Percentiles rank a stretch among this genome's conserved stretches.
These are phyloP conservation scores for Simplicillium sp. DNA, from an alignment of 2,329 filamentous ascomycete genomes.

Conservation along the genomic window DNA sequence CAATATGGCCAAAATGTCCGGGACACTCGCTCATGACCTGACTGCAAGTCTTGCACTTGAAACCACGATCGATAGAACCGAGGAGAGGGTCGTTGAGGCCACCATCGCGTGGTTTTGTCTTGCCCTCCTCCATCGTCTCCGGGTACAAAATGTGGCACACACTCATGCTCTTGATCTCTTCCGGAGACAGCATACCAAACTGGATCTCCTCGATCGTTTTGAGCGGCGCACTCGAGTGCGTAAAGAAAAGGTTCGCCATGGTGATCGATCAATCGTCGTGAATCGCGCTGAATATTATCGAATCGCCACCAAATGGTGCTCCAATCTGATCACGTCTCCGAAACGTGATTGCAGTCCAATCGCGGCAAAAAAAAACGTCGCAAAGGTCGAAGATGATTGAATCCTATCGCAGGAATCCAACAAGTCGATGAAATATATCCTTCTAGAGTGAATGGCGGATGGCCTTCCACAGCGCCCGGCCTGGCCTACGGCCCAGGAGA, in stretches of 20 bases:
- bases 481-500: slow-evolving; percentile 38
- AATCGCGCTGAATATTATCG: slow-evolving; percentile 5
- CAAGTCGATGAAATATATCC: slow-evolving; percentile 9
- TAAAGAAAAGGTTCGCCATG: slow-evolving; percentile 89
- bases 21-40: slow-evolving; percentile 95
- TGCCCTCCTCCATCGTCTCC: slow-evolving; percentile 98
- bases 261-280: slow-evolving; percentile 28
- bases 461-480: slow-evolving; percentile 32
- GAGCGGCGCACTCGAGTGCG: slow-evolving; percentile 88
- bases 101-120: slow-evolving; percentile 79
- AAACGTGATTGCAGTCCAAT: slow-evolving; percentile 4
- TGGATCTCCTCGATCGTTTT: slow-evolving; percentile 98
- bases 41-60: slow-evolving; percentile 92
- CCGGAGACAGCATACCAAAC: slow-evolving; percentile 93
- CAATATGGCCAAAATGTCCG: slow-evolving; percentile 97
- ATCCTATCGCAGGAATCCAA: slow-evolving; percentile 14
- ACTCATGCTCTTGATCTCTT: slow-evolving; percentile 99
- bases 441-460: slow-evolving; percentile 25
- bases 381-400: slow-evolving; percentile 6
- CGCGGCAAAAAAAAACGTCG: slow-evolving; percentile 9
- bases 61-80: slow-evolving; percentile 90
- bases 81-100: slow-evolving; percentile 94
- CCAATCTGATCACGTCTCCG: not conserved
- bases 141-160: slow-evolving; percentile 93
- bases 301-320: slow-evolving; percentile 11